Conservation (phyloP, 148 eudicot genomes). For the Nepenthes mirabilis region DNA sequence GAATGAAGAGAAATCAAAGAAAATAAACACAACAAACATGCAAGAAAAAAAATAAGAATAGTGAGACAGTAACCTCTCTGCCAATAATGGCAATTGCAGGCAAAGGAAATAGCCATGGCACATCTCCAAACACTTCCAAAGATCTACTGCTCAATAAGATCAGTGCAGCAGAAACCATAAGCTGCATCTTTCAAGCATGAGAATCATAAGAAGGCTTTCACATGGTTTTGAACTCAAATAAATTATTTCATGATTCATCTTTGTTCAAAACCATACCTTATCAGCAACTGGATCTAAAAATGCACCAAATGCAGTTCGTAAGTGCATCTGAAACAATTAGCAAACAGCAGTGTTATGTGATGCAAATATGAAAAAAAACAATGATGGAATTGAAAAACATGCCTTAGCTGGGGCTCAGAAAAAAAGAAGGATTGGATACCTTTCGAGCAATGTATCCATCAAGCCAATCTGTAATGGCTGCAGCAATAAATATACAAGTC, state of each 20-base stretch:
- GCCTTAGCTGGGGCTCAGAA: neutral
- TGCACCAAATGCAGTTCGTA: constrained; percentile 88
- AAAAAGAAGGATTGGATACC: constrained; percentile 26
- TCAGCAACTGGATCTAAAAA: constrained; percentile 99
- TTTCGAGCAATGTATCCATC: constrained; percentile 95
- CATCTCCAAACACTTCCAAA: constrained; percentile 49
- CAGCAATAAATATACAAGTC: constrained; percentile 71
- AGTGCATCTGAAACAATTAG: constrained; percentile 50
- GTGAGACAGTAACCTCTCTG: constrained; percentile 56
- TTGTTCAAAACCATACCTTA: constrained; percentile 37
- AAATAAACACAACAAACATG: neutral
- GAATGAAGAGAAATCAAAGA: too few species aligned
- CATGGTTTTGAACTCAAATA: constrained; percentile 1
- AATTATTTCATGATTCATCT: neutral
- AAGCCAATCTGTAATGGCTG: constrained; percentile 98
- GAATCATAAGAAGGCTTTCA: constrained; percentile 7
- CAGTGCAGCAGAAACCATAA: constrained; percentile 95
- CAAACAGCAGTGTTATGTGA: constrained; percentile 1
- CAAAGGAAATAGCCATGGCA: constrained; percentile 73
- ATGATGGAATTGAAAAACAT: neutral
- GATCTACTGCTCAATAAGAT: constrained; percentile 87
- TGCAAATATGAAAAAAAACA: neutral
- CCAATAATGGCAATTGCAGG: constrained; percentile 93
- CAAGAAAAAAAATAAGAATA: neutral
- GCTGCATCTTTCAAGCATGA: constrained; percentile 50